Evolutionary conservation across 2,329 filamentous ascomycete genomes (phyloP).

Genomic region (Claviceps quebecensis): DNA sequence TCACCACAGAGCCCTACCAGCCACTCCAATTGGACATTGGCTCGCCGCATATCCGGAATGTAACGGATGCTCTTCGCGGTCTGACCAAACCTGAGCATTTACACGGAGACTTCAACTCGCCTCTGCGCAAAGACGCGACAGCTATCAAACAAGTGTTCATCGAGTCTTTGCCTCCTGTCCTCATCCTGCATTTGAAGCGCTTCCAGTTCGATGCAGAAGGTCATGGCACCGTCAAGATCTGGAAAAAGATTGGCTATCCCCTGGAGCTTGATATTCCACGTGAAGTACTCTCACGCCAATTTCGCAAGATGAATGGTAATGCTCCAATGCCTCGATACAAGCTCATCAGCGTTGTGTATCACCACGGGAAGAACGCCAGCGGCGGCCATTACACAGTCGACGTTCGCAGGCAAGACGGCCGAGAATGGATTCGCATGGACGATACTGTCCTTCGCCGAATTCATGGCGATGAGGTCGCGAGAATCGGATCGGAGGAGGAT

Average conservation of each 20-base stretch:
- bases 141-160: constrained; percentile 94
- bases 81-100: constrained; percentile 74
- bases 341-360: constrained; percentile 84
- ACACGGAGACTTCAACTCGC: constrained; percentile 70
- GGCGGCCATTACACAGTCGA: constrained; percentile 98
- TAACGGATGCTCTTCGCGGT: constrained; percentile 76
- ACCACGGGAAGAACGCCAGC: constrained; percentile 92
- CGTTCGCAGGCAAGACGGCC: constrained; percentile 82
- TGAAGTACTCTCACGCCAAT: constrained; percentile 70
- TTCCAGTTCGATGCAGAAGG: constrained; percentile 88
- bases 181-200: constrained; percentile 90
- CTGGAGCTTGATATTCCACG: constrained; percentile 86
- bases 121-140: constrained; percentile 59
- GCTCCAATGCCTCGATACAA: constrained; percentile 67
- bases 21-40: constrained; percentile 91
- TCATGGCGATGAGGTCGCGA: constrained; percentile 75
- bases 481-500: constrained; percentile 70
- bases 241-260: constrained; percentile 95
- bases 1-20: constrained; percentile 87
- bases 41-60: constrained; percentile 72
- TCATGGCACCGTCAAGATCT: constrained; percentile 81
- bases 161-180: constrained; percentile 75
- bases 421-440: constrained; percentile 90
- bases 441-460: constrained; percentile 83
- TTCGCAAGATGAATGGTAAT: constrained; percentile 49